Evolutionary conservation across 352 stramenopile genomes (phyloP).

Genomic region (Pythium rishiriense): DNA sequence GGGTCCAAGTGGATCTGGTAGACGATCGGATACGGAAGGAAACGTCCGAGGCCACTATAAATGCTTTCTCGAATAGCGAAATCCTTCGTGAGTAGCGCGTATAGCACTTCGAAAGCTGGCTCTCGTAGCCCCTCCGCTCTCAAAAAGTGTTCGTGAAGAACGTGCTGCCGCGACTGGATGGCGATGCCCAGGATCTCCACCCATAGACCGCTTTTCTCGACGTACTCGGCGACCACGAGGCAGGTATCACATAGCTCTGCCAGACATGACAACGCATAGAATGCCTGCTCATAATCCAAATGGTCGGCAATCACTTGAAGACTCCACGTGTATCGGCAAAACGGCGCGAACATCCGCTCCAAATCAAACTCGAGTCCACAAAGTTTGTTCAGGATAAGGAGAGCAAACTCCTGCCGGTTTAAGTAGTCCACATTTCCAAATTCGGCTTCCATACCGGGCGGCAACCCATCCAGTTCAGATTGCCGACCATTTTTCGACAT

Average conservation of each 20-base stretch:
- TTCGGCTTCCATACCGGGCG: constrained; percentile 52
- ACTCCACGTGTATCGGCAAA: constrained; percentile 78
- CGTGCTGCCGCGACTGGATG: constrained; percentile 75
- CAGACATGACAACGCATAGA: constrained; percentile 73
- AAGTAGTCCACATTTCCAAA: constrained; percentile 82
- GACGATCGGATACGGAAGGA: constrained; percentile 79
- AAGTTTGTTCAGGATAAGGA: constrained; percentile 82
- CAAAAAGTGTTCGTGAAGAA: constrained; percentile 81
- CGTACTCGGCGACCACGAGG: constrained; percentile 71
- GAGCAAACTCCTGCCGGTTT: constrained; percentile 66
- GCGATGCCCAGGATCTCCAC: constrained; percentile 80
- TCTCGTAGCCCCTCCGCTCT: constrained; percentile 71
- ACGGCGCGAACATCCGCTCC: constrained; percentile 73
- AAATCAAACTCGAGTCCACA: constrained; percentile 71
- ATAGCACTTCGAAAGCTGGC: constrained; percentile 81
- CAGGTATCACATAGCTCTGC: constrained; percentile 79
- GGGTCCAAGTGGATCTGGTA: constrained; percentile 84
- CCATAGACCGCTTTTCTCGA: constrained; percentile 71
- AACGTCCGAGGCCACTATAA: constrained; percentile 69
- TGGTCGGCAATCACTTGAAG: constrained; percentile 84
- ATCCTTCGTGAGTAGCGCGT: constrained; percentile 75
- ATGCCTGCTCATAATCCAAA: constrained; percentile 77
- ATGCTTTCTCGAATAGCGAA: constrained; percentile 65
- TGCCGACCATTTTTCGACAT: constrained; percentile 38
- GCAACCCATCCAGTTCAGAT: constrained; percentile 32